Conservation (phyloP, 2,329 filamentous ascomycete genomes). For the Trichoderma atrobrunneum region DNA sequence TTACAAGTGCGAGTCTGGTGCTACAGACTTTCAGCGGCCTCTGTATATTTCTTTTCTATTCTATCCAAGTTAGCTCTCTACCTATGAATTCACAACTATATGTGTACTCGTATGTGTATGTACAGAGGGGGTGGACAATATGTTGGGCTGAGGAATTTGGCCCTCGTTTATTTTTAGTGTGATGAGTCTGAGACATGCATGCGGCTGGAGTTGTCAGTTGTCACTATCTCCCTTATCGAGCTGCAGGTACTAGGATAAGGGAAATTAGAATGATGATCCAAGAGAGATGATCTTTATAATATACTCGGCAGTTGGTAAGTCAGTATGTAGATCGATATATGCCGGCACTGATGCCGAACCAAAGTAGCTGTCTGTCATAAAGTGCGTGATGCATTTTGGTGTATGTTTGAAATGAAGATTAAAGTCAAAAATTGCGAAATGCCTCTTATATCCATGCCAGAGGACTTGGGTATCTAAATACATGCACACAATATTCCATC, state of each 20-base stretch:
- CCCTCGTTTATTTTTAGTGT: background rate
- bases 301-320: background rate
- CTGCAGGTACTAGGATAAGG: background rate
- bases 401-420: background rate
- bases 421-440: background rate
- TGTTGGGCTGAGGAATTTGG: background rate
- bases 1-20: background rate
- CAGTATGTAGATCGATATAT: background rate
- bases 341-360: background rate
- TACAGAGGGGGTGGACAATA: background rate
- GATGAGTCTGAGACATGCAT: background rate
- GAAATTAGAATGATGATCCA: background rate
- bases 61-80: background rate
- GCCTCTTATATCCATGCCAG: background rate
- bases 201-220: background rate
- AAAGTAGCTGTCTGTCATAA: background rate
- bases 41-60: too few relatives aligned
- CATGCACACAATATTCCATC: background rate
- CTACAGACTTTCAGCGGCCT: background rate
- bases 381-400: background rate
- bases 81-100: too few relatives aligned
- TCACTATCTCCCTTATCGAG: background rate
- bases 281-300: background rate
- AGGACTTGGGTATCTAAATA: background rate
- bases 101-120: too few relatives aligned